These are phyloP conservation scores for Corymbia maculata DNA, from an alignment of 345 rosid genomes.

Conservation along the genomic window DNA sequence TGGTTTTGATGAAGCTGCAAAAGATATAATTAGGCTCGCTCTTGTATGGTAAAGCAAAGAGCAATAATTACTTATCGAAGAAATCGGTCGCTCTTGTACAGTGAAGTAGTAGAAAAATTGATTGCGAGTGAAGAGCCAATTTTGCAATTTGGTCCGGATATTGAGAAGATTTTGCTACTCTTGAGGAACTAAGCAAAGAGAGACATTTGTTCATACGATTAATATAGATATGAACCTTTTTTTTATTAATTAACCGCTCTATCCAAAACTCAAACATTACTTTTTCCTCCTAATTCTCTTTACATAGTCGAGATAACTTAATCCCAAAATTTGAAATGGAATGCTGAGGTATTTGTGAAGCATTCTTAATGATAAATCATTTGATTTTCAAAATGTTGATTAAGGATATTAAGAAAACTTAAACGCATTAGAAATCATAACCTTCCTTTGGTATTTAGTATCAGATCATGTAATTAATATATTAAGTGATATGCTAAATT, in stretches of 20 bases:
- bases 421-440: background rate
- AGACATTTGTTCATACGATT: background rate
- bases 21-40: background rate
- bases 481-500: background rate
- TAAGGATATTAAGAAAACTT: background rate
- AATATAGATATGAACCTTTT: background rate
- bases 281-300: background rate
- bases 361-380: background rate
- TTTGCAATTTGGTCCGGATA: background rate
- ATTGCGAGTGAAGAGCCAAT: background rate
- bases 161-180: background rate
- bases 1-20: background rate
- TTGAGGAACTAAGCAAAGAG: background rate
- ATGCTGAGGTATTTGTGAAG: background rate
- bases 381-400: background rate
- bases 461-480: too few relatives aligned
- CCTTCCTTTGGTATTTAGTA: too few relatives aligned
- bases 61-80: background rate
- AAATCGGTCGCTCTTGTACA: background rate
- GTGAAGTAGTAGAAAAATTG: background rate
- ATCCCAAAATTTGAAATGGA: background rate
- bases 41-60: background rate
- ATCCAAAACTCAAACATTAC: background rate
- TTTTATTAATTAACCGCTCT: too few relatives aligned
- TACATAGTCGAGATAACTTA: background rate